Conservation (phyloP, 805 yeast genomes). For the Metschnikowia reukaufii region DNA sequence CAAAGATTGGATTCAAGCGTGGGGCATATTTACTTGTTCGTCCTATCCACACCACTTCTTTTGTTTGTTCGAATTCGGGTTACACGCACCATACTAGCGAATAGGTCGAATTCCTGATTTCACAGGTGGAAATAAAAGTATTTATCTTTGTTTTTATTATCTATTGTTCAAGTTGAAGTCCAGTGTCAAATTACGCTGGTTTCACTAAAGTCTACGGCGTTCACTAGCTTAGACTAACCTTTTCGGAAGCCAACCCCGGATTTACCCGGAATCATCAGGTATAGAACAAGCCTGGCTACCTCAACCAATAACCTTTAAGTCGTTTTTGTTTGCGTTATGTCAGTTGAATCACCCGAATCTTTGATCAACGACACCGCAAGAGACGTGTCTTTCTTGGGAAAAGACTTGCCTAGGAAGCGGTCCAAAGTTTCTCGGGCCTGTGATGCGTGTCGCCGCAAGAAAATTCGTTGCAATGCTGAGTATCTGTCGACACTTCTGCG, state of each 20-base stretch:
- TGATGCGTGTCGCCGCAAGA: conserved; percentile 75
- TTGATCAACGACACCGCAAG: not conserved
- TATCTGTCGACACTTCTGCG: conserved; percentile 44
- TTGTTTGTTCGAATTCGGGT: not conserved
- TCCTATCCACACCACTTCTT: not conserved
- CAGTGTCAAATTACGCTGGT: not conserved
- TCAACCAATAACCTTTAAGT: not conserved
- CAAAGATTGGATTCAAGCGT: not conserved
- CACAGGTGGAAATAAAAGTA: too few relatives aligned
- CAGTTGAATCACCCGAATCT: conserved; percentile 4
- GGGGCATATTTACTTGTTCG: not conserved
- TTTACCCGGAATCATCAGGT: not conserved
- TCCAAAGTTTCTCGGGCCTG: conserved; percentile 80
- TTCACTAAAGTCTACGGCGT: not conserved
- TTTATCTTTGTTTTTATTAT: too few relatives aligned
- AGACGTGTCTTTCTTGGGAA: not conserved
- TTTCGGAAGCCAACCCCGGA: not conserved
- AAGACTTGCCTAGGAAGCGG: conserved; percentile 49
- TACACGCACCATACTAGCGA: not conserved
- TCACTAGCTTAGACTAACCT: not conserved
- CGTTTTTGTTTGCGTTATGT: conserved; percentile 2
- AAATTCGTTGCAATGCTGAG: conserved; percentile 68
- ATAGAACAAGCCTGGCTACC: not conserved
- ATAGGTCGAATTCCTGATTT: not conserved
- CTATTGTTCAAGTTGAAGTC: too few relatives aligned